Evolutionary conservation across 2,329 filamentous ascomycete species (phyloP).

Genomic region (Trichoderma arundinaceum): DNA sequence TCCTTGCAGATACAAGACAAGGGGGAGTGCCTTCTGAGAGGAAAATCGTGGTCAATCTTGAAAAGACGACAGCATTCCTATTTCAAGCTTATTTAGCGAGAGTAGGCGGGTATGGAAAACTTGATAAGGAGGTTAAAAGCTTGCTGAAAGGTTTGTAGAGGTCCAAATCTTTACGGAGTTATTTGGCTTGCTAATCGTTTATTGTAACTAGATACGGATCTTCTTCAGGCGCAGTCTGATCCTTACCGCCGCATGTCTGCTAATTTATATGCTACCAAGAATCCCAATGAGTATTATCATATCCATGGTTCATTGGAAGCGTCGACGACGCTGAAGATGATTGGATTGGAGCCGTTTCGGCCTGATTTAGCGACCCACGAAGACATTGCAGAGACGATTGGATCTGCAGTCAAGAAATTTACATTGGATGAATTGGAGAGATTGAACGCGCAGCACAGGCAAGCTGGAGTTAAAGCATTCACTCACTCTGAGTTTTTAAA

Average conservation of each 20-base stretch:
- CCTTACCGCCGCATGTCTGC: slow-evolving; percentile 74
- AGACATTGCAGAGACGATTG: slow-evolving; percentile 64
- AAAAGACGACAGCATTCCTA: slow-evolving; percentile 53
- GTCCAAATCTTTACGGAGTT: not conserved
- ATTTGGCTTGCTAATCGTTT: not conserved
- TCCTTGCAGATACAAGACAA: slow-evolving; percentile 41
- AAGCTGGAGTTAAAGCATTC: slow-evolving; percentile 65
- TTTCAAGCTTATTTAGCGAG: slow-evolving; percentile 46
- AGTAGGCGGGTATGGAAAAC: slow-evolving; percentile 48
- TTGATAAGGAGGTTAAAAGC: slow-evolving; percentile 44
- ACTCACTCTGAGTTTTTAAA: slow-evolving; percentile 64
- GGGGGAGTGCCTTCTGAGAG: slow-evolving; percentile 26
- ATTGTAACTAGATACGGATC: slow-evolving; percentile 66
- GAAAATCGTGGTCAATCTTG: slow-evolving; percentile 43
- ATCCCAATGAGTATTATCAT: slow-evolving; percentile 72
- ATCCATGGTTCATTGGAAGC: slow-evolving; percentile 78
- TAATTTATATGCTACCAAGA: slow-evolving; percentile 72
- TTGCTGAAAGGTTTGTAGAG: slow-evolving; percentile 41
- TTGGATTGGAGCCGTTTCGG: slow-evolving; percentile 66
- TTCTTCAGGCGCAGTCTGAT: slow-evolving; percentile 72
- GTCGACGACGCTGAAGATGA: slow-evolving; percentile 70
- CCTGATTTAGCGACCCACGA: slow-evolving; percentile 66
- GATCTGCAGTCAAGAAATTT: slow-evolving; percentile 61
- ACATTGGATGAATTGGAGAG: slow-evolving; percentile 62
- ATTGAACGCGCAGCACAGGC: slow-evolving; percentile 60